These are phyloP conservation scores for Gastrodia elata DNA, from an alignment of 106 monocot species.

Conservation along the genomic window DNA sequence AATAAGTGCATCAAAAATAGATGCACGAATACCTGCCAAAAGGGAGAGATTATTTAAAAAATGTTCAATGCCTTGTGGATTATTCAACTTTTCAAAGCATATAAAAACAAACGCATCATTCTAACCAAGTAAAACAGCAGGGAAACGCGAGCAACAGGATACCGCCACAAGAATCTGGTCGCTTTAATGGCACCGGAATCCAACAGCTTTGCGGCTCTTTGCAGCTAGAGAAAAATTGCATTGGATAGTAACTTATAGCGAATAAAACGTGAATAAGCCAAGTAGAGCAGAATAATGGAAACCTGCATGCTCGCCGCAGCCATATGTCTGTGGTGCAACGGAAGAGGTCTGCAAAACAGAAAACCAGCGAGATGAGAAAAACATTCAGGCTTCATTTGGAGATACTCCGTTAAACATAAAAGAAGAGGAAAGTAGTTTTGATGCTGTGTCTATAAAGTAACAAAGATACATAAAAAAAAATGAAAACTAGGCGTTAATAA, in stretches of 20 bases:
- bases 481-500: too few relatives aligned
- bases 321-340: conserved; percentile 85
- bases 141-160: conserved; percentile 76
- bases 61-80: not conserved
- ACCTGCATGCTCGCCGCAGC: conserved; percentile 79
- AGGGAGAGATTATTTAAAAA: not conserved
- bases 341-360: conserved; percentile 61
- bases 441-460: too few relatives aligned
- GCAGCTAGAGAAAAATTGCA: conserved; percentile 43
- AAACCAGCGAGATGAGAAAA: conserved; percentile 5
- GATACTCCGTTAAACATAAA: not conserved
- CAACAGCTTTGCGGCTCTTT: conserved; percentile 85
- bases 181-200: conserved; percentile 94
- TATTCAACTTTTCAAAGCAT: too few relatives aligned
- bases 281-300: not conserved
- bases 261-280: not conserved
- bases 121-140: conserved; percentile 89
- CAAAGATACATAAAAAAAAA: too few relatives aligned
- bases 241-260: not conserved
- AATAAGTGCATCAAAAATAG: conserved; percentile 90
- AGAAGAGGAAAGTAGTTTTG: conserved; percentile 2
- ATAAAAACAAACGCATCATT: not conserved
- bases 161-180: conserved; percentile 90
- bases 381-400: not conserved
- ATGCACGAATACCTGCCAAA: conserved; percentile 86